phyloP scores from a whole-genome alignment of 2,329 filamentous ascomycete genomes.

The Teratosphaeria viscida region DNA sequence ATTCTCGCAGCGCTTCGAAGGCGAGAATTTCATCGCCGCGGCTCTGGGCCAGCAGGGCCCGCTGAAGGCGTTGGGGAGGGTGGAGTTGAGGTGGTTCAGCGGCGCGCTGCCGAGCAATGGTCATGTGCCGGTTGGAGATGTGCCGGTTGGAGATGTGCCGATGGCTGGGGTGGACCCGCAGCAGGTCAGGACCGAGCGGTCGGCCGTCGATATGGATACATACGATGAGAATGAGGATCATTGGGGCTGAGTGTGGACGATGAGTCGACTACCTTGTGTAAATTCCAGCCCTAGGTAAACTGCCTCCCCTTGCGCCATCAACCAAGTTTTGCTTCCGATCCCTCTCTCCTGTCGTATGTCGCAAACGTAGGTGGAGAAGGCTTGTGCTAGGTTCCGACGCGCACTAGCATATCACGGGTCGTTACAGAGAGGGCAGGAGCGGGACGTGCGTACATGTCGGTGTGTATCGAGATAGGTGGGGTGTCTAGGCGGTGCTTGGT shows the following conservation, averaged over 20 bases:
- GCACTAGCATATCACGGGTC: too few relatives aligned
- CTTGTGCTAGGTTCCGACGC: too few relatives aligned
- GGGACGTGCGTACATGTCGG: too few relatives aligned
- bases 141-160: background rate
- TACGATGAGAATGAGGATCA: slow-evolving; percentile 5
- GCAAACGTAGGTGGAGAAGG: too few relatives aligned
- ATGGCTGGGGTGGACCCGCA: background rate
- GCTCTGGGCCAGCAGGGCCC: slow-evolving; percentile 3
- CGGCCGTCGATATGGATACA: slow-evolving; percentile 2
- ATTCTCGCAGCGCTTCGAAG: slow-evolving; percentile 45
- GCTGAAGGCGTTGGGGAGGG: slow-evolving; percentile 41
- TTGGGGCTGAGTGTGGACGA: background rate
- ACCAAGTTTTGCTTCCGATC: too few relatives aligned
- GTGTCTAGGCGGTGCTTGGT: too few relatives aligned
- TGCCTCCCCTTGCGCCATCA: too few relatives aligned
- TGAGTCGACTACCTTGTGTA: too few relatives aligned
- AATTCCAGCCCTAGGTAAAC: too few relatives aligned
- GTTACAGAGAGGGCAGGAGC: too few relatives aligned
- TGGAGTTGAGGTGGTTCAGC: slow-evolving; percentile 54
- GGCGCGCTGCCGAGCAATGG: background rate
- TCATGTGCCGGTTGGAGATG: background rate
- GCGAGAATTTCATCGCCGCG: slow-evolving; percentile 43
- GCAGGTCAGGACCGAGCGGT: background rate
- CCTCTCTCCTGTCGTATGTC: too few relatives aligned
- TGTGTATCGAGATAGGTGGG: too few relatives aligned